phyloP scores from a whole-genome alignment of 208 protist species.

The Blastocrithidia nonstop region DNA sequence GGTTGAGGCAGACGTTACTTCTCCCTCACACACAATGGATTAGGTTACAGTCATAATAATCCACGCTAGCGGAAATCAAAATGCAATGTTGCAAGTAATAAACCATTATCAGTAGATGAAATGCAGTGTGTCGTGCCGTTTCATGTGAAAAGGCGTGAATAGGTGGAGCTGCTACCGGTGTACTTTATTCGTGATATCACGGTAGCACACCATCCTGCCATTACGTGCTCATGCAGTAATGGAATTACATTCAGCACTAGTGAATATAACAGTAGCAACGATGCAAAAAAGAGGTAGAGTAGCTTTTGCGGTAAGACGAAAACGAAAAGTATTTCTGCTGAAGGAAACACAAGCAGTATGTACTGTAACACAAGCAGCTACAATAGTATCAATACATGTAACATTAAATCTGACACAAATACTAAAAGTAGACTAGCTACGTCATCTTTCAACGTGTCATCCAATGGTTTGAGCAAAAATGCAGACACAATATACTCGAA shows the following conservation, averaged over 20 bases:
- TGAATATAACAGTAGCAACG: constrained; percentile 1
- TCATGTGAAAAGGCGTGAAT: neutral
- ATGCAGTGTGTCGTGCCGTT: constrained; percentile 26
- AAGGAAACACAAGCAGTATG: neutral
- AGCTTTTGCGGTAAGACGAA: too few species aligned
- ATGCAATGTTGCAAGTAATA: constrained; percentile 7
- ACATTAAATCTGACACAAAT: too few species aligned
- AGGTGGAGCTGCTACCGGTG: constrained; percentile 20
- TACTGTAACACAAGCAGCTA: neutral
- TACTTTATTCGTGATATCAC: constrained; percentile 32
- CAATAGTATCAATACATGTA: constrained; percentile 1
- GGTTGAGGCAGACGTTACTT: constrained; percentile 32
- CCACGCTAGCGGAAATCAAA: neutral
- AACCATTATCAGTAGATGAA: constrained; percentile 9
- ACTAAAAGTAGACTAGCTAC: too few species aligned
- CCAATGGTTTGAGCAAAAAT: too few species aligned
- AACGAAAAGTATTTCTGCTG: too few species aligned
- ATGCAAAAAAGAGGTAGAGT: too few species aligned
- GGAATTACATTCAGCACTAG: constrained; percentile 10
- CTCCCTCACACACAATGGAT: constrained; percentile 22
- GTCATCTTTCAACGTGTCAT: too few species aligned
- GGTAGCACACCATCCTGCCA: constrained; percentile 18
- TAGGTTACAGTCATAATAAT: constrained; percentile 23
- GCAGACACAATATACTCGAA: too few species aligned
- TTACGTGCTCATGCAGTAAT: constrained; percentile 10